Evolutionary conservation across 352 stramenopile genomes (phyloP), one percentile per base, ranked within the genome.

Genomic region (Phytophthora citrophthora): DNA sequence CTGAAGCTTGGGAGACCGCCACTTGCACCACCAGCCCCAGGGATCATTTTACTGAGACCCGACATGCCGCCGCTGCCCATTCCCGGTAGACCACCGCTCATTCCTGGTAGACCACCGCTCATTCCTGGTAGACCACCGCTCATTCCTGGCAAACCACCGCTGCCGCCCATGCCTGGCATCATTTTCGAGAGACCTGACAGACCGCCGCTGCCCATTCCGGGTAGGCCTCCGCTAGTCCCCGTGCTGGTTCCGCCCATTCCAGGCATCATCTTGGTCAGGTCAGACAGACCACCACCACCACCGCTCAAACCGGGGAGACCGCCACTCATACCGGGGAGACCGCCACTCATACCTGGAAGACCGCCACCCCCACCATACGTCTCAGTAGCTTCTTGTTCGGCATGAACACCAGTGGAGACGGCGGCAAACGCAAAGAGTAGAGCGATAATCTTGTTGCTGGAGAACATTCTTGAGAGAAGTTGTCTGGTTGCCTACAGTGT

Each of bases 371-470:
- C 24, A n/a, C 45, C 45, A 29, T 52, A 52, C 26, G 45, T 40
- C n/a, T 40, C 26, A 7, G 45, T 5, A n/a, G 13, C 15, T 18
- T 52, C 26, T 52, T 39, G 26, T 10, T 52, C 45, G 26, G 45
- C 26, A 16, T 40, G 45, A 10, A 15, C 45, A 11, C 45, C n/a
- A 26, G 26, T 39, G 13, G 45, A 39, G 8, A 52, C 24, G 7
- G 27, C 45, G 4, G 5, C 45, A 24, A 39, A 8, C 5, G 24
- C 44, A 24, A 50, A 9, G 16, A 52, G 29, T 29, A 54, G 32
- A 15, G 47, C 47, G 47, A 54, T 1, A 18, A 54, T 27, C 47
- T 54, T 54, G 47, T 31, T 54, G 16, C 47, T 54, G 47, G 16
- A 20, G 18, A 54, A 54, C 47, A 54, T 41, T 20, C n/a, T 43